These are phyloP conservation scores for Teunomyces gatunensis DNA, from an alignment of 805 yeast genomes.

Conservation along the genomic window DNA sequence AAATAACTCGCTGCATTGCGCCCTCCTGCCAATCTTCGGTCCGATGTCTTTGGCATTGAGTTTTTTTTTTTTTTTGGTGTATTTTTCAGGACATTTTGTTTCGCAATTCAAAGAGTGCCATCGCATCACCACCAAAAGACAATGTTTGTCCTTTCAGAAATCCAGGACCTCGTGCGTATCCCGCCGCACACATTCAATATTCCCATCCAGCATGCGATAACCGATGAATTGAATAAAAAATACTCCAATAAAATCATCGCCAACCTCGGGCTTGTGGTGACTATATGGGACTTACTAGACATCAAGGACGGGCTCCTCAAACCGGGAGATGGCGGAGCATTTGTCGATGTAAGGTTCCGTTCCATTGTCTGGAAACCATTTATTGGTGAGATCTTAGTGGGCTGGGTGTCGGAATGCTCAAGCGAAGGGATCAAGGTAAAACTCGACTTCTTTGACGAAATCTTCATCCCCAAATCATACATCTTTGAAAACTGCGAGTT, in stretches of 20 bases:
- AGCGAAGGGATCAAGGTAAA: slow-evolving; percentile 83
- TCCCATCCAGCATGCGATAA: slow-evolving; percentile 69
- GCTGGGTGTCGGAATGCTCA: slow-evolving; percentile 89
- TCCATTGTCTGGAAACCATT: slow-evolving; percentile 88
- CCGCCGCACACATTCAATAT: slow-evolving; percentile 81
- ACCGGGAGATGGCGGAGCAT: slow-evolving; percentile 94
- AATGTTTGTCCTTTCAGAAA: slow-evolving; percentile 83
- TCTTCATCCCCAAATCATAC: slow-evolving; percentile 80
- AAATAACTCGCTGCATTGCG: slow-evolving; percentile 46
- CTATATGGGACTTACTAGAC: slow-evolving; percentile 79
- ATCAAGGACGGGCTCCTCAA: slow-evolving; percentile 85
- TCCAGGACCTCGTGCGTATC: slow-evolving; percentile 81
- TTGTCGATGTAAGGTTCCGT: slow-evolving; percentile 70
- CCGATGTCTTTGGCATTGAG: slow-evolving; percentile 39
- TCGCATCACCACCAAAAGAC: background rate
- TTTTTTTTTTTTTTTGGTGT: background rate
- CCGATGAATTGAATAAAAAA: slow-evolving; percentile 78
- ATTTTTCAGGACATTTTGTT: background rate
- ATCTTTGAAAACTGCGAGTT: slow-evolving; percentile 75
- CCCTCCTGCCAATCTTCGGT: slow-evolving; percentile 54
- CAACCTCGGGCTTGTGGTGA: slow-evolving; percentile 78
- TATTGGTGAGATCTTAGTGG: slow-evolving; percentile 87
- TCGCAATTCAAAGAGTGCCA: background rate
- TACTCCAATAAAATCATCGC: slow-evolving; percentile 83
- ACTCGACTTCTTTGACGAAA: slow-evolving; percentile 88